phyloP scores from a whole-genome alignment of 768 basidiomycete species.

The Phanerochaete carnosa region DNA sequence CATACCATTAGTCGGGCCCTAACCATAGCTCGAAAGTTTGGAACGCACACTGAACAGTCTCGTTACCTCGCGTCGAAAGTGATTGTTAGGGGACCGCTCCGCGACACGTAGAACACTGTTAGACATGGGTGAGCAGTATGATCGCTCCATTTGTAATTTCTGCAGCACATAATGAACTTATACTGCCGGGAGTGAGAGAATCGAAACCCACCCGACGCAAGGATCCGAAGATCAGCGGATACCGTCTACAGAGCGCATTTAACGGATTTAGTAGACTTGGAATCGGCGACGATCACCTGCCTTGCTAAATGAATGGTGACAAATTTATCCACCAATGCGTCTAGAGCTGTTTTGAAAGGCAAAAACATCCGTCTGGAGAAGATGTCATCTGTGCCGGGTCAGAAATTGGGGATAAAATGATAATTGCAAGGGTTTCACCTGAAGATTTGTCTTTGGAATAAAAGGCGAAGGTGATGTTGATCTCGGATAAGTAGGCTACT shows the following conservation, averaged over 20 bases:
- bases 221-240: slow-evolving; percentile 74
- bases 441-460: not conserved
- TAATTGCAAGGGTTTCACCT: not conserved
- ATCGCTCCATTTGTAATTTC: slow-evolving; percentile 56
- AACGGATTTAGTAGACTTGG: slow-evolving; percentile 8
- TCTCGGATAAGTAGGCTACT: not conserved
- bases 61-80: slow-evolving; percentile 32
- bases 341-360: slow-evolving; percentile 49
- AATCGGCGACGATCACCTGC: slow-evolving; percentile 31
- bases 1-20: not conserved
- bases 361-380: slow-evolving; percentile 55
- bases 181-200: slow-evolving; percentile 3
- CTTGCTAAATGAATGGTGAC: slow-evolving; percentile 55
- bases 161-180: slow-evolving; percentile 23
- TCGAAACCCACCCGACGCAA: slow-evolving; percentile 52
- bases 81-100: slow-evolving; percentile 44
- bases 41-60: not conserved
- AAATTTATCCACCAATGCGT: slow-evolving; percentile 51
- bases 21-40: not conserved
- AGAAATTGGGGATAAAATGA: slow-evolving; percentile 21
- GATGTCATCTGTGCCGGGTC: too few relatives aligned
- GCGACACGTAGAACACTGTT: slow-evolving; percentile 50
- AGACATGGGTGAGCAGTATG: slow-evolving; percentile 46
- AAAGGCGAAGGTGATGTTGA: not conserved
- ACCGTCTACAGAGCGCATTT: slow-evolving; percentile 44